Percentiles rank a stretch among this genome's conserved stretches.
Evolutionary conservation across 2,329 filamentous ascomycete species (phyloP).

Genomic region (Pseudocercospora macadamiae): DNA sequence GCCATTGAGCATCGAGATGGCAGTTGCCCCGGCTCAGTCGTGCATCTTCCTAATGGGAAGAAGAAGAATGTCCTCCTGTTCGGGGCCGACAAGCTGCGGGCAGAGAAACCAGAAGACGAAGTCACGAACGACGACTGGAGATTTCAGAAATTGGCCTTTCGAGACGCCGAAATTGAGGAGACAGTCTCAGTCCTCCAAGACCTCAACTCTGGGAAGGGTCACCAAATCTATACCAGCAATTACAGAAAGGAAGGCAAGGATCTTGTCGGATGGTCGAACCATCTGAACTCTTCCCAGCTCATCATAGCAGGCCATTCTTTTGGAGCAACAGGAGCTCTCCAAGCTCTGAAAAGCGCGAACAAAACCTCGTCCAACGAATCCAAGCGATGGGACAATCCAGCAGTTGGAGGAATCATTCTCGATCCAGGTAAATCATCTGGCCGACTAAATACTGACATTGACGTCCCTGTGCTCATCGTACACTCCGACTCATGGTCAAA

Average conservation of each 20-base stretch:
- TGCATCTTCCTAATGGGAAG: conserved; percentile 38
- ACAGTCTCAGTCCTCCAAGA: conserved; percentile 42
- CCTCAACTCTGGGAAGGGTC: conserved; percentile 40
- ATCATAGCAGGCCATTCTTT: conserved; percentile 66
- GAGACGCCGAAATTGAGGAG: conserved; percentile 49
- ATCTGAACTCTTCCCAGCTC: conserved; percentile 58
- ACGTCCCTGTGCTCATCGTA: conserved; percentile 61
- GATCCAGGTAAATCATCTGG: conserved; percentile 67
- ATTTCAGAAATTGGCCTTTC: conserved; percentile 40
- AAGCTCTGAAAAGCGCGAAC: conserved; percentile 56
- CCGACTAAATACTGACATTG: conserved; percentile 59
- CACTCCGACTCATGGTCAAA: conserved; percentile 67
- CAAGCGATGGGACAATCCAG: conserved; percentile 37
- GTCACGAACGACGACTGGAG: conserved; percentile 26
- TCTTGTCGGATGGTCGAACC: conserved; percentile 53
- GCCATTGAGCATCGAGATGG: conserved; percentile 50
- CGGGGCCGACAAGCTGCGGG: conserved; percentile 38
- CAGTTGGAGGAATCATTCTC: conserved; percentile 61
- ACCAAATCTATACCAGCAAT: conserved; percentile 44
- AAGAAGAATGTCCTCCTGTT: conserved; percentile 43
- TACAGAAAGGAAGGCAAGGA: conserved; percentile 50
- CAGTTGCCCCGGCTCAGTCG: conserved; percentile 45
- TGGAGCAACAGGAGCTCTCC: conserved; percentile 64
- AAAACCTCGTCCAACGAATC: conserved; percentile 30
- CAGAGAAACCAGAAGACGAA: conserved; percentile 16